Evolutionary conservation across 208 protist genomes (phyloP).

Genomic region (Acanthamoeba rhysodes): DNA sequence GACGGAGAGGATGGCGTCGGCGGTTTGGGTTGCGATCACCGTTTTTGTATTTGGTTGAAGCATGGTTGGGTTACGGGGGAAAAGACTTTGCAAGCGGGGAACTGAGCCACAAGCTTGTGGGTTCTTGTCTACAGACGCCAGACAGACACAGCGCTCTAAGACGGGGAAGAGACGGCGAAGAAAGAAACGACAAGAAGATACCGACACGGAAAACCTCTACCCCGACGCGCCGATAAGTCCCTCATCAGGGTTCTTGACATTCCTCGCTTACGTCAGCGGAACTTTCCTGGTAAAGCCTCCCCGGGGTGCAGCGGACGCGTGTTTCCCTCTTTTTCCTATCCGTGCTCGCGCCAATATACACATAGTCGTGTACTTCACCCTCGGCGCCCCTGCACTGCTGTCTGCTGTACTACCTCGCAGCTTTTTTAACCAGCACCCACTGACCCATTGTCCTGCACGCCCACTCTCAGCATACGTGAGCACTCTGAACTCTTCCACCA

Average conservation of each 20-base stretch:
- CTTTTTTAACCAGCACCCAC: background rate
- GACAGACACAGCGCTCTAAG: background rate
- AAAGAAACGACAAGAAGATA: background rate
- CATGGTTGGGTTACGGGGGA: background rate
- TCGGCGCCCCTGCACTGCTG: background rate
- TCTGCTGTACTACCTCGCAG: background rate
- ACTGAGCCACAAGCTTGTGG: background rate
- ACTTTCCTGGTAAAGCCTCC: background rate
- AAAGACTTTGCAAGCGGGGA: background rate
- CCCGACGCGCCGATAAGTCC: background rate
- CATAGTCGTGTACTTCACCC: background rate
- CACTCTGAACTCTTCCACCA: background rate
- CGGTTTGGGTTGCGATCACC: background rate
- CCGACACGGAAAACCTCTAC: background rate
- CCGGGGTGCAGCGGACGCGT: background rate
- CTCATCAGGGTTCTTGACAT: background rate
- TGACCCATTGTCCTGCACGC: background rate
- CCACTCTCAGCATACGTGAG: background rate
- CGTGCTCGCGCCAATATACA: background rate
- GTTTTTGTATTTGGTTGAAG: background rate
- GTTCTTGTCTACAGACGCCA: background rate
- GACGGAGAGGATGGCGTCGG: background rate
- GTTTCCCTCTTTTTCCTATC: constrained; percentile 11
- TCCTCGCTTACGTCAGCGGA: constrained; percentile 1
- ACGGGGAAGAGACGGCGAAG: background rate